Percentiles rank a stretch among this genome's conserved stretches.
Evolutionary conservation across 1,284 basidiomycete species (phyloP).

Genomic region (Peniophora sp.): DNA sequence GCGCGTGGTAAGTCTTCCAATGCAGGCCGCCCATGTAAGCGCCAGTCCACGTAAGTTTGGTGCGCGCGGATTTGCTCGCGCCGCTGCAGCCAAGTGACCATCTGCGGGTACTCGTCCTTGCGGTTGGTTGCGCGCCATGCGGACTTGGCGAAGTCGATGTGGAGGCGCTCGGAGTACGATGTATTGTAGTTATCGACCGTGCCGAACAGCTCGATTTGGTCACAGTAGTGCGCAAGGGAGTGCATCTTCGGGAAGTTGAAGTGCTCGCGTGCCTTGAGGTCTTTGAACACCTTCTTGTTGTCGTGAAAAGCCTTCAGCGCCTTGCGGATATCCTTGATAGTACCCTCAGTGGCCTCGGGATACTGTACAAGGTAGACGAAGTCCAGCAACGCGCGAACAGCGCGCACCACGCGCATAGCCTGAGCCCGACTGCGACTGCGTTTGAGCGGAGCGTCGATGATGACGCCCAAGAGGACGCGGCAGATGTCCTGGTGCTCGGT

Average conservation of each 20-base stretch:
- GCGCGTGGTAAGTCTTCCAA: not conserved
- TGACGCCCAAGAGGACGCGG: slow-evolving; percentile 2
- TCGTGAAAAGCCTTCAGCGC: slow-evolving; percentile 14
- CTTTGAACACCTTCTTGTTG: slow-evolving; percentile 15
- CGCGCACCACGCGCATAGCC: not conserved
- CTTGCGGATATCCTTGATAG: slow-evolving; percentile 12
- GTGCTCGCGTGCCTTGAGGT: slow-evolving; percentile 9
- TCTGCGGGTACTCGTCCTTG: slow-evolving; percentile 22
- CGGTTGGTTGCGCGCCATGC: slow-evolving; percentile 22
- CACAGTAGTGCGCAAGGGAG: slow-evolving; percentile 19
- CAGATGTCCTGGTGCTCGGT: slow-evolving; percentile 12
- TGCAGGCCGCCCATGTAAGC: not conserved
- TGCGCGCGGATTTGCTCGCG: slow-evolving; percentile 15
- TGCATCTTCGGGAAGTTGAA: slow-evolving; percentile 15
- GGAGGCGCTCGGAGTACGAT: slow-evolving; percentile 21
- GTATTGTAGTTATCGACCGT: slow-evolving; percentile 25
- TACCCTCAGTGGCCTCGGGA: slow-evolving; percentile 3
- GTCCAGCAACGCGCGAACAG: slow-evolving; percentile 20
- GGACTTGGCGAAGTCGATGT: slow-evolving; percentile 25
- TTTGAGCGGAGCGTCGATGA: slow-evolving; percentile 14
- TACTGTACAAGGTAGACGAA: slow-evolving; percentile 17
- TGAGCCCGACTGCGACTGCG: slow-evolving; percentile 7
- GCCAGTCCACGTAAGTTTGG: not conserved
- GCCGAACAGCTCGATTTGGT: slow-evolving; percentile 17
- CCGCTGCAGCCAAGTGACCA: slow-evolving; percentile 25